These are phyloP conservation scores for Trypanosoma conorhini DNA, from an alignment of 208 protist genomes.

Conservation along the genomic window DNA sequence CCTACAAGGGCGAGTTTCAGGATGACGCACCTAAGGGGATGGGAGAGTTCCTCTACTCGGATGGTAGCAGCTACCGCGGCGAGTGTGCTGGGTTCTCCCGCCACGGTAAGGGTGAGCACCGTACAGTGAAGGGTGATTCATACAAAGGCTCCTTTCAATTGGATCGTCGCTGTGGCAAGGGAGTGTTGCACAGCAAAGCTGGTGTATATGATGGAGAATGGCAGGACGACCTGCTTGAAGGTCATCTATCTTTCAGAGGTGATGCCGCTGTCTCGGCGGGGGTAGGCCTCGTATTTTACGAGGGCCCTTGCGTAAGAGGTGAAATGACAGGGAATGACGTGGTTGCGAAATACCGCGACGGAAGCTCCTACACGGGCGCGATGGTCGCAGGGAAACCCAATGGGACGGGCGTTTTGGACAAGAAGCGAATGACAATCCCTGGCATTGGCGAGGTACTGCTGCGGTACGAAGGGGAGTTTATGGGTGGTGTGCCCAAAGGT, in stretches of 20 bases:
- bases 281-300: constrained; percentile 42
- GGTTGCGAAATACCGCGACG: constrained; percentile 49
- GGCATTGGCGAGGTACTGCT: constrained; percentile 43
- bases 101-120: constrained; percentile 60
- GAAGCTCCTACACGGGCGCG: constrained; percentile 62
- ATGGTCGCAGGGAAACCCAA: constrained; percentile 54
- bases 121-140: constrained; percentile 48
- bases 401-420: constrained; percentile 55
- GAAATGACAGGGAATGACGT: constrained; percentile 58
- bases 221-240: constrained; percentile 46
- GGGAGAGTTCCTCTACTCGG: constrained; percentile 60
- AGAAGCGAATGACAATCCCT: constrained; percentile 32
- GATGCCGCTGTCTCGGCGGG: neutral
- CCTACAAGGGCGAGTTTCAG: constrained; percentile 64
- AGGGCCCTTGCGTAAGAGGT: constrained; percentile 57
- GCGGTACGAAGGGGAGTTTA: constrained; percentile 77
- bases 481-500: constrained; percentile 64
- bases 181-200: constrained; percentile 40
- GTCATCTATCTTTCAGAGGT: constrained; percentile 33
- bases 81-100: constrained; percentile 43
- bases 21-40: constrained; percentile 35
- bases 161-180: constrained; percentile 52
- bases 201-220: constrained; percentile 60
- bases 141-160: constrained; percentile 59
- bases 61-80: constrained; percentile 64